Conservation (phyloP, 257 asterid species). For the Linaria vulgaris region DNA sequence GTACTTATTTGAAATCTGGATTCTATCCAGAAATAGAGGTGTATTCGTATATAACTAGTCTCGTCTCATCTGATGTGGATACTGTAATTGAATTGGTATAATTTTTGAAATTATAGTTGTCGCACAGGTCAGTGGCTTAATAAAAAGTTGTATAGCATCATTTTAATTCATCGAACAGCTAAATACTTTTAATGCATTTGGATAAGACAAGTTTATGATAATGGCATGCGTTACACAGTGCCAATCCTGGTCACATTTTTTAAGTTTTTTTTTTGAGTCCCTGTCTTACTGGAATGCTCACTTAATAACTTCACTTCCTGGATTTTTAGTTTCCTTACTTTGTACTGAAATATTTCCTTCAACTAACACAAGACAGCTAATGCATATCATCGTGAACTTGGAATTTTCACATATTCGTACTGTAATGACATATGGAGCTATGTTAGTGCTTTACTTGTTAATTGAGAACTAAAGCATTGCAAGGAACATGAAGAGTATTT, state of each 20-base stretch:
- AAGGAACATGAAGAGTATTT: no score
- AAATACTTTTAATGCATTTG: slow-evolving; percentile 9
- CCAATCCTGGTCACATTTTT: not conserved
- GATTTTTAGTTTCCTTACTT: not conserved
- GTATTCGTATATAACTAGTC: not conserved
- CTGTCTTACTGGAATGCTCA: not conserved
- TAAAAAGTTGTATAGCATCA: slow-evolving; percentile 1
- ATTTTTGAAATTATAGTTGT: not conserved
- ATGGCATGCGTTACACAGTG: not conserved
- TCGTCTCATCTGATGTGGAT: not conserved
- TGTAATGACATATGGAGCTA: not conserved
- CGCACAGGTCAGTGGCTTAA: not conserved
- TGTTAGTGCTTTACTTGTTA: no score
- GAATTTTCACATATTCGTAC: not conserved
- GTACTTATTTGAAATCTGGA: not conserved
- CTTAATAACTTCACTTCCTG: not conserved
- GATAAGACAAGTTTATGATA: slow-evolving; percentile 6
- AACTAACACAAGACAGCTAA: not conserved
- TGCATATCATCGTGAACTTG: not conserved
- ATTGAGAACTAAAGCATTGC: no score
- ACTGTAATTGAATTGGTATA: slow-evolving; percentile 1
- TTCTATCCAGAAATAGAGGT: not conserved
- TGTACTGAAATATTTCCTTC: not conserved
- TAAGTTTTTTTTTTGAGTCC: not conserved
- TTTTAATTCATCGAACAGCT: not conserved